Evolutionary conservation across 139 green algal genomes (phyloP), one percentile per base, ranked within the genome.

Genomic region (Micractinium sp.): DNA sequence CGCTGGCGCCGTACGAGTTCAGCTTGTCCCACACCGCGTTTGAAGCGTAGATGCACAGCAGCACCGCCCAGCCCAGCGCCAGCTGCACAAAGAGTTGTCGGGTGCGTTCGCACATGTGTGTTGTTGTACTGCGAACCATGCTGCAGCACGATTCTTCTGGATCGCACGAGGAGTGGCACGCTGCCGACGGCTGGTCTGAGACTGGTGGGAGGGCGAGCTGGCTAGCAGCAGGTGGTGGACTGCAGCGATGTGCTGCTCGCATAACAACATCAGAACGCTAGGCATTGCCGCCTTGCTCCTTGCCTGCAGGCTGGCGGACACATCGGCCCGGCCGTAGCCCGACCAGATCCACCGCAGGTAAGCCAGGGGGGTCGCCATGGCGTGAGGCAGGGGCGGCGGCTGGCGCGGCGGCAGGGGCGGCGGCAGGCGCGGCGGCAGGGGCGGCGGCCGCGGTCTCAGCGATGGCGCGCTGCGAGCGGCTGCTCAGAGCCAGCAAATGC

Each of bases 11-110:
- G 5, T 41, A 38, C 53, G 15, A 20, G 0, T 33, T 3, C 25
- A 85, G 80, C 80, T 71, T 41, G 31, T 85, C n/a, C 80, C 80
- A 85, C 31, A 85, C 80, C 22, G 53, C 47, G 3, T 22, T 16
- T 12, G 80, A 53, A 3, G 80, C 47, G 31, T 31, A 27, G 1
- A 85, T 73, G 80, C 31, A 22, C 53, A 85, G 80, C 31, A 85
- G 53, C 47, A 71, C 80, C 53, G 80, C 53, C 80, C 80, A 85
- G 12, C 29, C 47, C 53, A 85, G 53, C 80, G 61, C 61, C 29
- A 85, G 16, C 80, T 85, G 76, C 76, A 82, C 18, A 39, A 31
- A 74, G 60, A 14, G 60, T 67, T 67, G 60, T 16, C 60, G 60
- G 60, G 60, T 67, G 60, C 60, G 16, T 67, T 67, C 15, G 60